phyloP scores from a whole-genome alignment of 345 rosid species.

The Garcia nutans region DNA sequence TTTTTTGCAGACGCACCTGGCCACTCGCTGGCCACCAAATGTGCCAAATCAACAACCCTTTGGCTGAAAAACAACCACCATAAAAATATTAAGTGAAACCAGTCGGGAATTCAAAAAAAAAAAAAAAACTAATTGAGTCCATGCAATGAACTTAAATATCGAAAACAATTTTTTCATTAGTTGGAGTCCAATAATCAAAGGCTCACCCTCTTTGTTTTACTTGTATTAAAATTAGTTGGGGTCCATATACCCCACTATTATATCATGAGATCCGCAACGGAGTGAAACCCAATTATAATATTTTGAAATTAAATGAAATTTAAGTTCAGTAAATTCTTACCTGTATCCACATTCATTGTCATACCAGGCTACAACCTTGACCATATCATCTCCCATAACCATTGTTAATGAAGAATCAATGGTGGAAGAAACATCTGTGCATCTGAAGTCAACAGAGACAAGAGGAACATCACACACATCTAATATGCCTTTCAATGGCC shows the following conservation, averaged over 20 bases:
- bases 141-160: too few relatives aligned
- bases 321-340: constrained; percentile 31
- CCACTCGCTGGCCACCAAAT: constrained; percentile 85
- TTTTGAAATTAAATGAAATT: not conserved
- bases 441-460: constrained; percentile 87
- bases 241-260: too few relatives aligned
- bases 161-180: too few relatives aligned
- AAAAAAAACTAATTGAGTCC: too few relatives aligned
- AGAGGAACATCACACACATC: constrained; percentile 86
- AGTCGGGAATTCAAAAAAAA: too few relatives aligned
- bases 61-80: constrained; percentile 52
- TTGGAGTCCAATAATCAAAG: too few relatives aligned
- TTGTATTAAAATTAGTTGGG: too few relatives aligned
- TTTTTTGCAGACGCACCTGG: constrained; percentile 48
- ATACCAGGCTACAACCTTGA: constrained; percentile 97
- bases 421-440: constrained; percentile 88
- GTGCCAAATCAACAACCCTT: constrained; percentile 97
- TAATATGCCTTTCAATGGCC: constrained; percentile 80
- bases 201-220: too few relatives aligned
- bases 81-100: not conserved
- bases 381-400: constrained; percentile 99
- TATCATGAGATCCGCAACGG: too few relatives aligned
- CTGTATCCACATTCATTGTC: constrained; percentile 99
- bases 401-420: constrained; percentile 90
- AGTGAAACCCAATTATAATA: not conserved